Evolutionary conservation across 2,329 filamentous ascomycete genomes (phyloP).

Genomic region (Penicillium polonicum): DNA sequence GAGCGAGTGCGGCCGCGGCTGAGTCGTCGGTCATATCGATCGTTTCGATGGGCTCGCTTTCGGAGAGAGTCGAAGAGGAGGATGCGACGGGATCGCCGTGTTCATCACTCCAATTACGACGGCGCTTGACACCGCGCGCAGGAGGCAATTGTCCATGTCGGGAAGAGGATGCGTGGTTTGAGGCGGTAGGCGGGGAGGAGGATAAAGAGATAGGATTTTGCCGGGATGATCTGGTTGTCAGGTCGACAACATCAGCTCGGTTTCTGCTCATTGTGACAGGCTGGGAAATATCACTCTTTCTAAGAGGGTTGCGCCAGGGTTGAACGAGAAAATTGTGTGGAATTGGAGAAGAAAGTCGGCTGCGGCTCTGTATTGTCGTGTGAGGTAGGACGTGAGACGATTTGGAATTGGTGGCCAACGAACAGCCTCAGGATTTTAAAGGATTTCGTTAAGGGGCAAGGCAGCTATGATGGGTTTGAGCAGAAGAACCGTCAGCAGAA

Average conservation of each 20-base stretch:
- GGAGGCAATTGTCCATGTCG: neutral
- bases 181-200: constrained; percentile 1
- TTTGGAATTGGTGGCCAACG: neutral
- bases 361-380: neutral
- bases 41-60: constrained; percentile 42
- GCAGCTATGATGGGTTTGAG: neutral
- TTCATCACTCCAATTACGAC: neutral
- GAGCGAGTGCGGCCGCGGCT: constrained; percentile 42
- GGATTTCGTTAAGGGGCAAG: no score
- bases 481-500: neutral
- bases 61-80: constrained; percentile 9
- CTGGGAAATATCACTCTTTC: no score
- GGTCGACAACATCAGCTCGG: neutral
- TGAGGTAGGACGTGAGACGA: neutral
- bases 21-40: constrained; percentile 52
- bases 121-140: constrained; percentile 17
- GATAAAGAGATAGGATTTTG: neutral
- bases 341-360: neutral
- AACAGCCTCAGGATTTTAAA: neutral
- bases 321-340: neutral
- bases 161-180: neutral
- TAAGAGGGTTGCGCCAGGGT: neutral
- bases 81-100: neutral
- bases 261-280: neutral
- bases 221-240: neutral